Evolutionary conservation across 2,329 filamentous ascomycete species (phyloP), one percentile per base, ranked within the genome.

Genomic region (Penicillium fuscoglaucum): DNA sequence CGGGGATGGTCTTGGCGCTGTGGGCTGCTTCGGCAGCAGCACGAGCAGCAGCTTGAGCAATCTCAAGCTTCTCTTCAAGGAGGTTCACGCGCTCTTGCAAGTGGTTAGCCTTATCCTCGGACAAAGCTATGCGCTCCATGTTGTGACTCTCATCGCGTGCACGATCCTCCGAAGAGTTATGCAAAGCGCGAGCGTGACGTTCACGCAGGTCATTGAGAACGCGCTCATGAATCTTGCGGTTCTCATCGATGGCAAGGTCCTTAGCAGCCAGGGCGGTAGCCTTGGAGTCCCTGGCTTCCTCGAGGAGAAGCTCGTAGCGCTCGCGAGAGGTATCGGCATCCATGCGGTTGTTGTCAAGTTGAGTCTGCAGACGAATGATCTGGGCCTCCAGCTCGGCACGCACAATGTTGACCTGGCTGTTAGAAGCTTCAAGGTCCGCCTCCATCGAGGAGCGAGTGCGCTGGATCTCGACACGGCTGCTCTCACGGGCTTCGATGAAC

Each of bases 31-130:
- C 84, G 17, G 86, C 91, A 17, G 93, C 93, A 39, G 92, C 91
- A 60, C 87, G 86, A 10, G 92, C 93, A 33, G 93, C 93, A 70
- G 92, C 87, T 72, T 93, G 93, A 26, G 93, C 89, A 66, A 98
- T 90, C 67, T 96, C 89, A 17, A 99, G 84, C 74, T 92, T 93
- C 74, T 97, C 93, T 73, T 97, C 91, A 1, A 98, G 82, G 67
- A 96, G 90, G 5, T 84, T 77, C 28, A 97, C 85, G 67, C 90
- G 91, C 68, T 97, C 93, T 72, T 96, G 89, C 24, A 96, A 84
- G 72, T 96, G 90, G 66, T 92, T 87, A 4, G 89, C 86, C 81
- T 93, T 96, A 57, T 91, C 90, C 9, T 93, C 86, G 0, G 91
- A 90, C 57, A 98, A 83, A 63, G 85, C 87, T 55, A 98, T 83